Evolutionary conservation across 352 stramenopile genomes (phyloP).

Genomic region (Labyrinthula sp.): DNA sequence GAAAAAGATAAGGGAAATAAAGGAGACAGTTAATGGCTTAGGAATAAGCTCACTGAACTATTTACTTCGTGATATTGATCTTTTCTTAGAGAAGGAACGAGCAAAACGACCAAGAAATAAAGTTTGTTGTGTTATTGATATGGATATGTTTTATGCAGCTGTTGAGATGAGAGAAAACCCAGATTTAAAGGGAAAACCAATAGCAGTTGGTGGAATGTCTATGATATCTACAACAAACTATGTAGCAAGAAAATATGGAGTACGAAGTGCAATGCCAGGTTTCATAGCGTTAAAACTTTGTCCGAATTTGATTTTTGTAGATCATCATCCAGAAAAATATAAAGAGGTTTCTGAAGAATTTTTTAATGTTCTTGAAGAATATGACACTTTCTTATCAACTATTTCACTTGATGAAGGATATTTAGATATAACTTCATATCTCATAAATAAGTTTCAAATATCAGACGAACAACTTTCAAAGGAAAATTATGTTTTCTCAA

Average conservation of each 20-base stretch:
- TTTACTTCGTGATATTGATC: conserved; percentile 42
- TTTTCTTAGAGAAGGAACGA: conserved; percentile 43
- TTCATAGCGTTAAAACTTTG: conserved; percentile 85
- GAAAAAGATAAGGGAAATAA: conserved; percentile 49
- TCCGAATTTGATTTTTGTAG: conserved; percentile 67
- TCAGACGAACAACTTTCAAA: too few species aligned
- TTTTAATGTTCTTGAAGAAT: conserved; percentile 54
- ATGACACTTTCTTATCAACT: conserved; percentile 65
- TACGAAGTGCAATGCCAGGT: conserved; percentile 78
- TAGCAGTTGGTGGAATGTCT: conserved; percentile 62
- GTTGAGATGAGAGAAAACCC: conserved; percentile 78
- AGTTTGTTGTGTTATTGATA: conserved; percentile 71
- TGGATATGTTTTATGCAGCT: conserved; percentile 91
- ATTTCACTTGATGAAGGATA: conserved; percentile 81
- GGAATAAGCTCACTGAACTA: conserved; percentile 26
- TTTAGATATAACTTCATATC: conserved; percentile 69
- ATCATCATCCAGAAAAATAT: conserved; percentile 61
- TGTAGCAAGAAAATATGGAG: conserved; percentile 66
- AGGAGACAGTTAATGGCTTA: conserved; percentile 28
- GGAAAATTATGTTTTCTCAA: too few species aligned
- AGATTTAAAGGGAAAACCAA: conserved; percentile 53
- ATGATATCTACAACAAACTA: conserved; percentile 94
- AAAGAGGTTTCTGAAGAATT: conserved; percentile 39
- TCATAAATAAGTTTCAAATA: conserved; percentile 30
- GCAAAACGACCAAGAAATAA: conserved; percentile 41